Percentiles rank a stretch among this genome's conserved stretches.
These are phyloP conservation scores for Wickerhamiella vanderwaltii DNA, from an alignment of 805 yeast genomes.

Conservation along the genomic window DNA sequence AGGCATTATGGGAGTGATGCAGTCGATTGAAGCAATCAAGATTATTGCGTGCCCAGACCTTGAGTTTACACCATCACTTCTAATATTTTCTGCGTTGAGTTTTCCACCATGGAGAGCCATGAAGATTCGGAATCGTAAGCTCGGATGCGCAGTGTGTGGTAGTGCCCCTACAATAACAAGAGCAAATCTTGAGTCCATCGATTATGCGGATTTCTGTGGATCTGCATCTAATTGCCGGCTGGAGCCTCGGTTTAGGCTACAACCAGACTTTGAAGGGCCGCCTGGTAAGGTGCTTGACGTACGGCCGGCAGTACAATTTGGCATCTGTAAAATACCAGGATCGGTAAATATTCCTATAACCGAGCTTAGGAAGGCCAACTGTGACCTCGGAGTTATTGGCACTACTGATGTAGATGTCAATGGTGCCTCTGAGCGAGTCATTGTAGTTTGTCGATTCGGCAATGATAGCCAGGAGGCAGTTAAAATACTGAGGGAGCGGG, in stretches of 20 bases:
- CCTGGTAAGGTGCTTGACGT: slow-evolving; percentile 53
- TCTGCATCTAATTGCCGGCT: slow-evolving; percentile 32
- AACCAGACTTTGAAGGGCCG: slow-evolving; percentile 9
- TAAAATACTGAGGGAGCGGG: slow-evolving; percentile 38
- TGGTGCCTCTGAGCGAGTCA: slow-evolving; percentile 15
- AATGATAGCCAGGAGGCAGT: slow-evolving; percentile 83
- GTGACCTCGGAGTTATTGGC: slow-evolving; percentile 28
- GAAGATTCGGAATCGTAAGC: slow-evolving; percentile 62
- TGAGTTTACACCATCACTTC: slow-evolving; percentile 54
- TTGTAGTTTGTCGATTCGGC: slow-evolving; percentile 75
- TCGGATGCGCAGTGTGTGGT: slow-evolving; percentile 55
- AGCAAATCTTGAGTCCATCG: slow-evolving; percentile 38
- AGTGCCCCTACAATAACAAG: slow-evolving; percentile 38
- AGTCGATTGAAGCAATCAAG: slow-evolving; percentile 81
- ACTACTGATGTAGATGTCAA: neutral
- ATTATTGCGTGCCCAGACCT: slow-evolving; percentile 48
- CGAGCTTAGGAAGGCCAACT: slow-evolving; percentile 30
- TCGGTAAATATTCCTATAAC: slow-evolving; percentile 56
- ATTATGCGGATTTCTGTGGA: slow-evolving; percentile 74
- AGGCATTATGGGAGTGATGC: slow-evolving; percentile 76
- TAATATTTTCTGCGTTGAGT: slow-evolving; percentile 38
- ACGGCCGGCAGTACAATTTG: slow-evolving; percentile 65
- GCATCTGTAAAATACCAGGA: slow-evolving; percentile 46
- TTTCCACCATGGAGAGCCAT: slow-evolving; percentile 54
- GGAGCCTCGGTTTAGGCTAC: slow-evolving; percentile 13